These are phyloP conservation scores for Cladorrhinum samala DNA, from an alignment of 495 filamentous ascomycete genomes.

Conservation along the genomic window DNA sequence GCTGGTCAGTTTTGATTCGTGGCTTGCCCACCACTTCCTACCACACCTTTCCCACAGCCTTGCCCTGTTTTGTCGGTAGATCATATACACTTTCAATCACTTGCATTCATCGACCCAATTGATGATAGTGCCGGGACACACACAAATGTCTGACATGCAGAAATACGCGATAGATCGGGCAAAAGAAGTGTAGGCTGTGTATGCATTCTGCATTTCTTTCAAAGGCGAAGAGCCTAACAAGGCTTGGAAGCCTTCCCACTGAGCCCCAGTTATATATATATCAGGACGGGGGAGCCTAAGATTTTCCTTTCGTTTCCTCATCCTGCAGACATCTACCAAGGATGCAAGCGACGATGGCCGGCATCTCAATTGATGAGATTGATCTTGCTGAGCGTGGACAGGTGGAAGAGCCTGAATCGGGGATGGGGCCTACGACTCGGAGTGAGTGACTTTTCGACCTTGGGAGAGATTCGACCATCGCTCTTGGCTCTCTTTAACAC, in stretches of 20 bases:
- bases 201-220: not conserved
- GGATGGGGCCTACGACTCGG: not conserved
- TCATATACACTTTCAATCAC: no score
- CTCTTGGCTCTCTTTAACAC: no score
- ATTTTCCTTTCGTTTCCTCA: not conserved
- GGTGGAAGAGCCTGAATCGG: not conserved
- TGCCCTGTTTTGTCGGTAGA: no score
- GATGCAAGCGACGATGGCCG: not conserved
- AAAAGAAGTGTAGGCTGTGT: not conserved
- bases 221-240: not conserved
- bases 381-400: not conserved
- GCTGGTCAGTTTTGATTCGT: no score
- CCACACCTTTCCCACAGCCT: not conserved
- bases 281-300: not conserved
- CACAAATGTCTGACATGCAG: not conserved
- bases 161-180: not conserved
- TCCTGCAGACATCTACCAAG: not conserved
- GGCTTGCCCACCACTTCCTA: no score
- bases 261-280: not conserved
- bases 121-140: not conserved
- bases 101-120: not conserved
- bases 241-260: no score
- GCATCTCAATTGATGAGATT: not conserved
- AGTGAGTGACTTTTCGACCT: no score
- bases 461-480: not conserved